phyloP scores from a whole-genome alignment of 2,329 filamentous ascomycete species.

The Botryotinia narcissicola region DNA sequence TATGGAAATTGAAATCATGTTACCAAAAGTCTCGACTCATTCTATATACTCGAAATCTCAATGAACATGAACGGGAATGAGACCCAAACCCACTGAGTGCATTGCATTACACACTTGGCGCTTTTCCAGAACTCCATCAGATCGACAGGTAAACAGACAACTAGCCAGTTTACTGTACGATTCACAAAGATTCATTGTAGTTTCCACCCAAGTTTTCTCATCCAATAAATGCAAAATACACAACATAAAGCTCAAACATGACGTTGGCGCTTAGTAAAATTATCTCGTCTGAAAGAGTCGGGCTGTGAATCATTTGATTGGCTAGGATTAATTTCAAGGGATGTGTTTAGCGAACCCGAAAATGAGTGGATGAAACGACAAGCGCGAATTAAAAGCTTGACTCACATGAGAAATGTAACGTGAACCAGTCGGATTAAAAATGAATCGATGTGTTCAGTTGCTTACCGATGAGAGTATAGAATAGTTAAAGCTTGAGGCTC shows the following conservation, averaged over 20 bases:
- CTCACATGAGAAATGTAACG: neutral
- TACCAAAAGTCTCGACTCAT: neutral
- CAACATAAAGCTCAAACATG: neutral
- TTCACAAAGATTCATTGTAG: neutral
- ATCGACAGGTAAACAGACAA: neutral
- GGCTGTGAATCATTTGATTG: neutral
- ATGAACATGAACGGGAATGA: neutral
- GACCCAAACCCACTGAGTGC: neutral
- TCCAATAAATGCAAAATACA: constrained; percentile 6
- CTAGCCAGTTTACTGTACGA: neutral
- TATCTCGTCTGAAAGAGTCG: neutral
- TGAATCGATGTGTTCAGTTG: neutral
- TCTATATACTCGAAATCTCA: constrained; percentile 4
- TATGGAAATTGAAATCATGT: neutral
- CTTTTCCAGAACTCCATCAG: neutral
- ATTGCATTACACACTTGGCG: neutral
- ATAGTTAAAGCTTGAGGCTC: neutral
- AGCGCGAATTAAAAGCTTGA: constrained; percentile 13
- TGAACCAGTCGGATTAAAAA: neutral
- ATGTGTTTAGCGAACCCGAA: neutral
- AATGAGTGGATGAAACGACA: constrained; percentile 9
- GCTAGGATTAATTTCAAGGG: constrained; percentile 7
- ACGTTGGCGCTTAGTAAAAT: constrained; percentile 8
- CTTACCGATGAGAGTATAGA: neutral
- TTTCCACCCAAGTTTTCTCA: neutral